These are phyloP conservation scores for Fusarium pseudonygamai DNA, from an alignment of 2,329 filamentous ascomycete species.

Conservation along the genomic window DNA sequence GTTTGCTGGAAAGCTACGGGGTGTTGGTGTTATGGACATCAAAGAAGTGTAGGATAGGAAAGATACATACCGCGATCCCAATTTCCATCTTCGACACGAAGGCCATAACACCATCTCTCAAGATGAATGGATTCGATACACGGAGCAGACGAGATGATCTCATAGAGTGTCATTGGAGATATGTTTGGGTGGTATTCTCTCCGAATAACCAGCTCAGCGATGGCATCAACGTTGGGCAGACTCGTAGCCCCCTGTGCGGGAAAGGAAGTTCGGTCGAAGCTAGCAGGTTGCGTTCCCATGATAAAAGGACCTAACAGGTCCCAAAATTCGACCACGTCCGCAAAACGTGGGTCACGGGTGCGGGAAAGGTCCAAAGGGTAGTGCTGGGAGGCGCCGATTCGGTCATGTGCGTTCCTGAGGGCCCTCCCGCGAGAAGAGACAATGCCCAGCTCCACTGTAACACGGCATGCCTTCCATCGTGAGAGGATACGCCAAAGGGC, in stretches of 20 bases:
- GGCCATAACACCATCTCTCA: slow-evolving; percentile 20
- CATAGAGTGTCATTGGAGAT: not conserved
- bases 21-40: fast-evolving
- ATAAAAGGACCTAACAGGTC: not conserved
- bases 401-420: fast-evolving
- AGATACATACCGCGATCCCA: not conserved
- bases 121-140: slow-evolving; percentile 12
- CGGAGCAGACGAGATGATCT: not conserved
- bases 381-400: too few species aligned
- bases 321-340: too few species aligned
- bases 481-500: slow-evolving; percentile 16
- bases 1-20: fast-evolving
- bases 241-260: too few species aligned
- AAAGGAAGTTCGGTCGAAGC: fast-evolving
- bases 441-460: slow-evolving; percentile 25
- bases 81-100: fast-evolving
- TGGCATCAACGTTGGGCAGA: not conserved
- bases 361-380: too few species aligned
- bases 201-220: slow-evolving; percentile 18
- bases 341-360: too few species aligned
- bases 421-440: not conserved
- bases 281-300: not conserved
- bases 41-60: fast-evolving
- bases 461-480: not conserved
- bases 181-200: slow-evolving; percentile 12